Percentiles rank a stretch among this genome's conserved stretches.
Evolutionary conservation across 495 filamentous ascomycete species (phyloP).

Genomic region (Penicillium ucsense): DNA sequence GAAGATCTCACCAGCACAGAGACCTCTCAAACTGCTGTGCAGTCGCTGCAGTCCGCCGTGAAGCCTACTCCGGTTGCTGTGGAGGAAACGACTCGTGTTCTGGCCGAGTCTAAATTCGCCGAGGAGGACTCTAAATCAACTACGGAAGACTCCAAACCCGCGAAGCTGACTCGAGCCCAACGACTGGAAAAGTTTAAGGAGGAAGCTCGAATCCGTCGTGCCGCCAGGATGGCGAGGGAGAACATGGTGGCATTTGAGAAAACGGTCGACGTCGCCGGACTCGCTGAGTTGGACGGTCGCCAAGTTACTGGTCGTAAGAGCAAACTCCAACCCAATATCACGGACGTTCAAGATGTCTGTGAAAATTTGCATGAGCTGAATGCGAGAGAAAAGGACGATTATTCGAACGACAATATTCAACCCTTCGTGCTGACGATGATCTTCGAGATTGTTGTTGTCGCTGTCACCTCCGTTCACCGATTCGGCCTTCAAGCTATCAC

Average conservation of each 20-base stretch:
- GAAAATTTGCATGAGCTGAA: conserved; percentile 12
- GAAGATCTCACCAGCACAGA: too few species aligned
- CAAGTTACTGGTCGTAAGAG: conserved; percentile 20
- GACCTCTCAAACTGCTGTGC: too few species aligned
- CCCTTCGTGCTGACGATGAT: conserved; percentile 20
- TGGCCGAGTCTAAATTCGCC: too few species aligned
- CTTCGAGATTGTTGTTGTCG: conserved; percentile 24
- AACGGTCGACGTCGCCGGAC: conserved; percentile 9
- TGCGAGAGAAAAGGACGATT: conserved; percentile 6
- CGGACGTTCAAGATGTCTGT: conserved; percentile 11
- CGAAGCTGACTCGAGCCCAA: conserved; percentile 4
- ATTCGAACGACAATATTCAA: conserved; percentile 6
- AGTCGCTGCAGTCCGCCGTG: too few species aligned
- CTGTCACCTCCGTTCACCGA: conserved; percentile 20
- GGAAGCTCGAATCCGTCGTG: conserved; percentile 11
- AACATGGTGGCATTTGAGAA: neutral
- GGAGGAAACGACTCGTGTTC: neutral
- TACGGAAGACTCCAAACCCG: neutral
- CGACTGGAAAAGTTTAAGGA: conserved; percentile 11
- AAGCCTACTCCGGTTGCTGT: neutral
- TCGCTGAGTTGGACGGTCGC: conserved; percentile 34
- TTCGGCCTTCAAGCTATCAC: conserved; percentile 14
- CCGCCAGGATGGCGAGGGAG: neutral
- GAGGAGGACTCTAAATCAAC: neutral
- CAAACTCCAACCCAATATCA: conserved; percentile 15